Base-by-base conservation (phyloP, 371 early-diverging fungal genomes). In the Lichtheimia ramosa region DNA sequence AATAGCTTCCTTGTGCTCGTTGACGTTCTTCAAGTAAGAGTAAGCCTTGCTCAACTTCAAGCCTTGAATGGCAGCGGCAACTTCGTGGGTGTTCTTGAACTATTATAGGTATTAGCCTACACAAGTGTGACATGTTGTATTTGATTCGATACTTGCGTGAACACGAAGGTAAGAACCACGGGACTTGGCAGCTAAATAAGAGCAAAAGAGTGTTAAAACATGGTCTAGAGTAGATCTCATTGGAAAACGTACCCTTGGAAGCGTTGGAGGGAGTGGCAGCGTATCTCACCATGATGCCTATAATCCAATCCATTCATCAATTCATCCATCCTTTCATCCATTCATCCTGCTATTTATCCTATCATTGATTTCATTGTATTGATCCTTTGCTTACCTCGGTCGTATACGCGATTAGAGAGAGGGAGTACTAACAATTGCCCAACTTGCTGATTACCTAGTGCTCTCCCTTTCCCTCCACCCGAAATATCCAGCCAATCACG, bases 51-150 rank as follows among this genome's bases (percentile, higher is more conserved):
- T 74, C 65, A 99, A 84, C 85, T 89, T 93, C 86, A 93, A 83
- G 76, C 97, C 98, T 70, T 89, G 83, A 80, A 99, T 88, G 75
- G 96, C 95, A 71, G 82, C 89, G 74, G 97, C 98, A 67, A 96
- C 90, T 84, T 99, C 99, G 67, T 93, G 92, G 56, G 99, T 99
- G 92, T 99, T 99, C 92, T 93, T 92, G 85, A 89, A 92, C 80
- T 79, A 67, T 58, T 57, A 27, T 42, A 25, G 21, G 40, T 40
- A 48, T 51, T 14, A 43, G 5, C 18, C 15, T 23, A 52, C 12
- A 53, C 21, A 18, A 18, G 40, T 12, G 39, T 40, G n/a, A 14
- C 3, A n/a, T 12, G 15, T 43, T 52, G 16, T 12, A 57, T 39
- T 24, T 42, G 25, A 25, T 7, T 34, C n/a, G 51, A 51, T 56